Percentiles rank a stretch among this genome's conserved stretches.
Evolutionary conservation across 1,139 yeast genomes (phyloP).

Genomic region (Saccharomycopsis crataegensis): DNA sequence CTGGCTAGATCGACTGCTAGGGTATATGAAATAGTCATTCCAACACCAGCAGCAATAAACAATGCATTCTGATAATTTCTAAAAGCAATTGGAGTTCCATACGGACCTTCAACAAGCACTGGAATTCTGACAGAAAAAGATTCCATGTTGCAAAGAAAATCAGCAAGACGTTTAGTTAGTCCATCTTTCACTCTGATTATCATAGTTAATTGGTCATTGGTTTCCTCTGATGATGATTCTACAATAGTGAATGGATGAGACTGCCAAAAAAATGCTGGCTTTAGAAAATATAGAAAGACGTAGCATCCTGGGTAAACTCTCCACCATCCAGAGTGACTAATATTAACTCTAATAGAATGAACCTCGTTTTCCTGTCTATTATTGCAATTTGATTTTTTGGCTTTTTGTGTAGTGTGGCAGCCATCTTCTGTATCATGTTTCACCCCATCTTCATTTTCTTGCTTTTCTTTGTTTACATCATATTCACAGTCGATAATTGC

Average conservation of each 20-base stretch:
- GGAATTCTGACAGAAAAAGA: slow-evolving; percentile 26
- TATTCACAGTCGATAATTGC: slow-evolving; percentile 7
- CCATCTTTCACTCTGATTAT: slow-evolving; percentile 34
- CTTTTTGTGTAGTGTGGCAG: neutral
- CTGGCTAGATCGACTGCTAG: slow-evolving; percentile 31
- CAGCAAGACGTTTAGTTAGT: slow-evolving; percentile 29
- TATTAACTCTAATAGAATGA: slow-evolving; percentile 30
- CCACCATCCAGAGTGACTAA: slow-evolving; percentile 35
- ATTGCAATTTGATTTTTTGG: neutral
- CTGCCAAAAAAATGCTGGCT: slow-evolving; percentile 40
- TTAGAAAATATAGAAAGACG: slow-evolving; percentile 31
- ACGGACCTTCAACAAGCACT: slow-evolving; percentile 35
- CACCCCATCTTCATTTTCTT: neutral
- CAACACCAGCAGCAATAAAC: slow-evolving; percentile 37
- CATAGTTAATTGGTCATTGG: slow-evolving; percentile 30
- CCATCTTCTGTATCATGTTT: neutral
- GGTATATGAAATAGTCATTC: slow-evolving; percentile 33
- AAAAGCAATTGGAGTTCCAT: slow-evolving; percentile 33
- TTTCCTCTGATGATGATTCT: slow-evolving; percentile 27
- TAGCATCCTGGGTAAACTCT: slow-evolving; percentile 35
- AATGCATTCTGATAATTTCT: slow-evolving; percentile 30
- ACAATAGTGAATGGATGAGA: slow-evolving; percentile 49
- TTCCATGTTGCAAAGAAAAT: slow-evolving; percentile 25
- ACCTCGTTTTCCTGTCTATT: slow-evolving; percentile 16
- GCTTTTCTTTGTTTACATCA: neutral